Conservation (phyloP, 371 early-diverging fungal species). For the Capniomyces stellatus region DNA sequence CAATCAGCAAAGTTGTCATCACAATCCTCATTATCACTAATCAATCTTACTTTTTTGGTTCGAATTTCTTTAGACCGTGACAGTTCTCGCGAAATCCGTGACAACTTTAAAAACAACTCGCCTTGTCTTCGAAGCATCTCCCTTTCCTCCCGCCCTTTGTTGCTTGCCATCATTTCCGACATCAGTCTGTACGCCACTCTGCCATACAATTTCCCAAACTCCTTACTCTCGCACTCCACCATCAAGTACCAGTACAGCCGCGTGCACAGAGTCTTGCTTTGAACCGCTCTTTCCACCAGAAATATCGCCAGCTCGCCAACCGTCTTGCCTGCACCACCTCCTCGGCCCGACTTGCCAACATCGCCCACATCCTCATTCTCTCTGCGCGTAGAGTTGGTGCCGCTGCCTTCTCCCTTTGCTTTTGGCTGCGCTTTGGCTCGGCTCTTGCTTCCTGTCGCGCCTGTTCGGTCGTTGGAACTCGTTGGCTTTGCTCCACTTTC, state of each 20-base stretch:
- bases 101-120: slow-evolving; percentile 56
- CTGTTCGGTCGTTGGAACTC: not conserved
- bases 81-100: slow-evolving; percentile 48
- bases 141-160: slow-evolving; percentile 15
- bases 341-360: not conserved
- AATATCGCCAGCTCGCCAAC: slow-evolving; percentile 44
- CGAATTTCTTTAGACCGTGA: slow-evolving; percentile 58
- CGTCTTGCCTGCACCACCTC: not conserved
- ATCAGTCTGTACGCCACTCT: slow-evolving; percentile 65
- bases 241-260: slow-evolving; percentile 89
- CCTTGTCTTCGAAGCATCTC: slow-evolving; percentile 62
- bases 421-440: not conserved
- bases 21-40: too few species aligned
- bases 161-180: slow-evolving; percentile 41
- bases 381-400: slow-evolving; percentile 8
- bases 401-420: not conserved
- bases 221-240: slow-evolving; percentile 64
- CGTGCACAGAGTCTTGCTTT: slow-evolving; percentile 68
- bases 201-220: slow-evolving; percentile 65
- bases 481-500: not conserved
- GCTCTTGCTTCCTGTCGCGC: not conserved
- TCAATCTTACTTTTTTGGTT: slow-evolving; percentile 69
- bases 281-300: slow-evolving; percentile 60
- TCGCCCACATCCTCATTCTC: slow-evolving; percentile 1
- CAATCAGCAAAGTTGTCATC: too few species aligned